These are phyloP conservation scores for Pseudocercospora musae DNA, from an alignment of 2,329 filamentous ascomycete species.

Conservation along the genomic window DNA sequence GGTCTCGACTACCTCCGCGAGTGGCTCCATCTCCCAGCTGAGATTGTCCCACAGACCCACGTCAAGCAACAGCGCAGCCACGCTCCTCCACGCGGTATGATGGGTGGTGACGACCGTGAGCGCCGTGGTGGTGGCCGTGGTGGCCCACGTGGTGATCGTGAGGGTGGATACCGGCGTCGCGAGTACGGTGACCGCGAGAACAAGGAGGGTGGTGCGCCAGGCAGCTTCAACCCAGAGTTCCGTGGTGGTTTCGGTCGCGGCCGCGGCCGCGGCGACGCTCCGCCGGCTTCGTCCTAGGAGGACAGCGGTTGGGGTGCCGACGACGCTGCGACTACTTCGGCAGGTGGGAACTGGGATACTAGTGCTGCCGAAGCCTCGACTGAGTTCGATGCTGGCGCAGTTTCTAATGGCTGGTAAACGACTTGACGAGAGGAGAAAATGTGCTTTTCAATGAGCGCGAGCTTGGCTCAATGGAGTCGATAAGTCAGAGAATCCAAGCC, in stretches of 20 bases:
- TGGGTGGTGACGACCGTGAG: slow-evolving; percentile 73
- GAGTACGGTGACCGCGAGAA: slow-evolving; percentile 65
- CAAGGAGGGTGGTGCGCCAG: slow-evolving; percentile 82
- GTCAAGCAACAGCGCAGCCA: slow-evolving; percentile 99
- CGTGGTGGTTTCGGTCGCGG: slow-evolving; percentile 58
- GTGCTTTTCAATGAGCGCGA: slow-evolving; percentile 4
- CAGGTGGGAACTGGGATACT: background rate
- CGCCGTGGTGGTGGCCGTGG: slow-evolving; percentile 75
- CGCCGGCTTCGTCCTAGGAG: slow-evolving; percentile 40
- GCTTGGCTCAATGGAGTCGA: slow-evolving; percentile 5
- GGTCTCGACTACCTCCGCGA: slow-evolving; percentile 99
- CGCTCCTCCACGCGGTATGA: slow-evolving; percentile 97
- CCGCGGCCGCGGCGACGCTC: slow-evolving; percentile 78
- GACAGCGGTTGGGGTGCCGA: slow-evolving; percentile 16
- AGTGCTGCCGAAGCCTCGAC: background rate
- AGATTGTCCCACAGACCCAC: slow-evolving; percentile 99
- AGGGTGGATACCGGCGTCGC: slow-evolving; percentile 54
- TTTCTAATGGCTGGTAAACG: background rate
- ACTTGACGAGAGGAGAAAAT: background rate
- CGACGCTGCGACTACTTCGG: slow-evolving; percentile 6
- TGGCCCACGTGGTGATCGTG: slow-evolving; percentile 69
- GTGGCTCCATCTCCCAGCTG: slow-evolving; percentile 98
- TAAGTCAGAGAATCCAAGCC: slow-evolving; percentile 20
- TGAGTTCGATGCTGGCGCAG: background rate
- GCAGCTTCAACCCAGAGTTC: slow-evolving; percentile 88